phyloP scores from a whole-genome alignment of 352 stramenopile species.

The Globisporangium middletonii region DNA sequence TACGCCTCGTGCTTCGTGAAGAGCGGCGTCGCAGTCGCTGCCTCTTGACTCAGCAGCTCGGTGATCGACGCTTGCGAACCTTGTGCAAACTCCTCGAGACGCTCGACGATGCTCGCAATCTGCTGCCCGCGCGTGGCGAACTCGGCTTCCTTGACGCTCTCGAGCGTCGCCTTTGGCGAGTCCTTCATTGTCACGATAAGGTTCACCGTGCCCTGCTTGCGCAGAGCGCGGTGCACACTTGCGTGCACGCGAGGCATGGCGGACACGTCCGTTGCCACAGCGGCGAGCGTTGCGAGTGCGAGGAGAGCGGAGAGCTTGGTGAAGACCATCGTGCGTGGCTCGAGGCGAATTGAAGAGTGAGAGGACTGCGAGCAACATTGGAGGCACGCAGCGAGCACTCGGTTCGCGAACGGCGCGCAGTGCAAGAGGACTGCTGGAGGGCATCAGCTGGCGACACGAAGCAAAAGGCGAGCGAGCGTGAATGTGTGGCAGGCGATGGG shows the following conservation, averaged over 20 bases:
- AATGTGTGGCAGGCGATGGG: too few species aligned
- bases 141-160: conserved; percentile 4
- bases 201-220: conserved; percentile 15
- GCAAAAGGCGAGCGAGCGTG: too few species aligned
- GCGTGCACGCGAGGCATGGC: conserved; percentile 14
- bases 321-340: not conserved
- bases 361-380: not conserved
- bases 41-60: conserved; percentile 10
- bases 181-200: conserved; percentile 9
- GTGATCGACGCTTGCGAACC: not conserved
- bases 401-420: not conserved
- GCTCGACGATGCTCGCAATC: conserved; percentile 8
- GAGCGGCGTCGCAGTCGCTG: conserved; percentile 4
- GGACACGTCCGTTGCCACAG: not conserved
- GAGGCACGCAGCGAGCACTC: too few species aligned
- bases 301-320: conserved; percentile 2
- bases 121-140: conserved; percentile 2
- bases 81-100: not conserved
- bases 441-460: too few species aligned
- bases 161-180: not conserved
- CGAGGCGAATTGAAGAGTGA: conserved; percentile 2
- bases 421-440: too few species aligned
- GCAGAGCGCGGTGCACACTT: conserved; percentile 20
- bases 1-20: conserved; percentile 11
- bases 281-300: conserved; percentile 12